phyloP scores from a whole-genome alignment of 371 early-diverging fungal genomes.

The Circinella minor region DNA sequence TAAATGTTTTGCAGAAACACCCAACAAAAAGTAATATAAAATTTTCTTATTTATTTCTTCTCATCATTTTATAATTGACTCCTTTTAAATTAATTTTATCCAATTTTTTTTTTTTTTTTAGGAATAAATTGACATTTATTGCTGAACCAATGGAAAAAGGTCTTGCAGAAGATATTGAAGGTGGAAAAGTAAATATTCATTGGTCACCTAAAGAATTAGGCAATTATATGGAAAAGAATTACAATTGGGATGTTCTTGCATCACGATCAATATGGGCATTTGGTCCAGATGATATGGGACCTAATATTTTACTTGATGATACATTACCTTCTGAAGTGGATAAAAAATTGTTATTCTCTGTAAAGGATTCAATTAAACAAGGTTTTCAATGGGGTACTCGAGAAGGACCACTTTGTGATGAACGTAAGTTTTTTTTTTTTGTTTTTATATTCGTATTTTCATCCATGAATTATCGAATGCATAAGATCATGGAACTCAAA shows the following conservation, averaged over 20 bases:
- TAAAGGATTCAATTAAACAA: constrained; percentile 87
- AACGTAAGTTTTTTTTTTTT: constrained; percentile 76
- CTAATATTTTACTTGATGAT: constrained; percentile 95
- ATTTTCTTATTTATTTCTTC: neutral
- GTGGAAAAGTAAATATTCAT: constrained; percentile 67
- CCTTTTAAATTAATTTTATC: neutral
- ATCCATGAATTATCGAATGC: neutral
- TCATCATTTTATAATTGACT: too few species aligned
- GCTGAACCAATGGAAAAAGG: constrained; percentile 93
- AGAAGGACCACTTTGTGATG: constrained; percentile 96
- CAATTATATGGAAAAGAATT: constrained; percentile 79
- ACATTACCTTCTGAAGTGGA: constrained; percentile 90
- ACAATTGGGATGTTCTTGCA: constrained; percentile 94
- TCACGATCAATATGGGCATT: constrained; percentile 96
- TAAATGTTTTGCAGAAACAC: constrained; percentile 96
- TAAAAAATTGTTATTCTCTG: constrained; percentile 76
- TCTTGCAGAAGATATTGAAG: constrained; percentile 91
- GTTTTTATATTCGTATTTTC: too few species aligned
- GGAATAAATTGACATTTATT: constrained; percentile 95
- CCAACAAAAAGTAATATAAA: constrained; percentile 87
- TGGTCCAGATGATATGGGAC: constrained; percentile 92
- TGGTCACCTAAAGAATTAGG: constrained; percentile 83
- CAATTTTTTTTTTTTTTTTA: constrained; percentile 27
- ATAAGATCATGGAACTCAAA: neutral
- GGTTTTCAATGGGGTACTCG: constrained; percentile 98